Base-by-base conservation (phyloP, 1,284 basidiomycete genomes). In the Mycena citricolor region DNA sequence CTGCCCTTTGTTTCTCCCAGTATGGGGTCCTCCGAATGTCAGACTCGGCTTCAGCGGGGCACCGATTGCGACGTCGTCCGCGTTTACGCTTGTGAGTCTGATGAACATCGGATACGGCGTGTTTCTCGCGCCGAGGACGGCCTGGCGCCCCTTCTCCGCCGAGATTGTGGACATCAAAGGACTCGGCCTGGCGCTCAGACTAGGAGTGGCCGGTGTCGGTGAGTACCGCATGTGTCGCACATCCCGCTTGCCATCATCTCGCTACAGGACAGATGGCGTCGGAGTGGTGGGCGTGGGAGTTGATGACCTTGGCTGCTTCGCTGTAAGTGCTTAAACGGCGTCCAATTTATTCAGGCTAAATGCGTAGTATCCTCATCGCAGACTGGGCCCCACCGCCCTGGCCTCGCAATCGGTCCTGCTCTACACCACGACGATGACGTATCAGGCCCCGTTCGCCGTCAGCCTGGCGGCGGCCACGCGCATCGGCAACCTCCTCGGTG, bases 221-320 rank as follows among this genome's bases (percentile, higher is more conserved):
- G 6, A 19, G 39, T 12, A 11, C 11, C 17, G 11, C 19, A 11
- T 29, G 11, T 11, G 26, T 29, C 11, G 11, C 11, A 29, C 11
- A n/a, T 11, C n/a, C 11, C n/a, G n/a, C n/a, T 29, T 29, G n/a
- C 11, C 11, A 11, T 29, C 11, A 11, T 29, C 11, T n/a, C n/a
- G 11, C 26, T 11, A 11, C 17, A 44, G 43, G 43, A 13, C 45
- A 47, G 26, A 47, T 40, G 2, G 87, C 86, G 2, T 80, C 79
- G 8, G 91, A 94, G 60, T 94, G 91, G 91, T 93, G 90, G 90
- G 83, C 83, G 30, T 93, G 90, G 90, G 90, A 93, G 60, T 70
- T 90, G 3, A 68, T 87, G 8, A 66, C 69, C 2, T 60, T 75
- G 7, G 70, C 67, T 30, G 86, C 80, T 36, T 83, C 80, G 55